Conservation (phyloP, 805 yeast genomes). For the Nakazawaea laoshanensis region DNA sequence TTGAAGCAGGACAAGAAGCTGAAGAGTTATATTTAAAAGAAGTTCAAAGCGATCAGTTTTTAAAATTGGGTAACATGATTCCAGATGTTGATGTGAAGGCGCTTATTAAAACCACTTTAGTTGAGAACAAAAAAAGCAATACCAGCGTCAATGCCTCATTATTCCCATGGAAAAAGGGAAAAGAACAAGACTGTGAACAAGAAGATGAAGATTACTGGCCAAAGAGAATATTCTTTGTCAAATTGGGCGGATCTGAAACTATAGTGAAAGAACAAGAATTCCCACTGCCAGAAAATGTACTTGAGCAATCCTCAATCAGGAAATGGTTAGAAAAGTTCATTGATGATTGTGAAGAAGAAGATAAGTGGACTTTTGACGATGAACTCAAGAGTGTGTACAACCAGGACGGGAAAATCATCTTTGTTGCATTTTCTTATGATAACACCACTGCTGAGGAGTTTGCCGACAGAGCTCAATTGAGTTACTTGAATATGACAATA, state of each 20-base stretch:
- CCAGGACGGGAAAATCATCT: slow-evolving; percentile 4
- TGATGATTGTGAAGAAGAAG: slow-evolving; percentile 4
- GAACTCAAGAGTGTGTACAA: slow-evolving; percentile 1
- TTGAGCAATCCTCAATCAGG: slow-evolving; percentile 4
- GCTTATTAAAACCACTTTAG: too few species aligned
- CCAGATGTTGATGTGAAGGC: too few species aligned
- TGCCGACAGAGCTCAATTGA: not conserved
- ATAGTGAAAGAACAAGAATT: not conserved
- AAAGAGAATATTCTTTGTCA: slow-evolving; percentile 6
- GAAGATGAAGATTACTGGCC: slow-evolving; percentile 7
- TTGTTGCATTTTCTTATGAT: slow-evolving; percentile 7
- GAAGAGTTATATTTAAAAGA: too few species aligned
- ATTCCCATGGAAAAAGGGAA: slow-evolving; percentile 5
- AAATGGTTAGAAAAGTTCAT: slow-evolving; percentile 6
- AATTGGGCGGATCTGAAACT: slow-evolving; percentile 1
- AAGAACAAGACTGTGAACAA: slow-evolving; percentile 2
- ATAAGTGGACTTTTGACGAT: too few species aligned
- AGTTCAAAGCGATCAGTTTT: too few species aligned
- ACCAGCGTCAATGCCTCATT: too few species aligned
- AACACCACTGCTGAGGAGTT: not conserved
- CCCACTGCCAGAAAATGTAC: slow-evolving; percentile 1
- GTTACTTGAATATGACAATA: not conserved
- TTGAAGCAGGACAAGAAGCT: too few species aligned
- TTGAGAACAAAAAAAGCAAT: too few species aligned
- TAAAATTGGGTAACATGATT: too few species aligned